These are phyloP conservation scores for Rosa lucieae DNA, from an alignment of 306 rosid species.

Conservation along the genomic window DNA sequence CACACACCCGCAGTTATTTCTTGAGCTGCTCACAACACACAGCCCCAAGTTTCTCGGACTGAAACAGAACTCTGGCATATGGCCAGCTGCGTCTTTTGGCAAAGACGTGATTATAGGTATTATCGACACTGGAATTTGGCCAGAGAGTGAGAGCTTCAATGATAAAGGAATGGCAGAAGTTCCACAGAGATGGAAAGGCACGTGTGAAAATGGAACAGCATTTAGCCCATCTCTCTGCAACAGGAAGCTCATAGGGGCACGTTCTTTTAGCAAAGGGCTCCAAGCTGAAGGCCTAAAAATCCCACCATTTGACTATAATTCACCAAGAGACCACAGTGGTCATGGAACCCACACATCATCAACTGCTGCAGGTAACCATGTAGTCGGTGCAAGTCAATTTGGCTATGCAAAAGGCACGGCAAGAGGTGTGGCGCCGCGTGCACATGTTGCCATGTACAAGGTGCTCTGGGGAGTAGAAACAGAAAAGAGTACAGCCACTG, in stretches of 20 bases:
- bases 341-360: slow-evolving; percentile 32
- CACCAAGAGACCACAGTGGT: slow-evolving; percentile 4
- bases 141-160: slow-evolving; percentile 37
- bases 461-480: neutral
- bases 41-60: slow-evolving; percentile 19
- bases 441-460: slow-evolving; percentile 29
- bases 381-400: neutral
- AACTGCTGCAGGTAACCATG: slow-evolving; percentile 20
- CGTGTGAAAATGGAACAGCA: slow-evolving; percentile 9
- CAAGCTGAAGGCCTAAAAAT: neutral
- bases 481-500: neutral
- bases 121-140: slow-evolving; percentile 25
- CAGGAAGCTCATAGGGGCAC: slow-evolving; percentile 27
- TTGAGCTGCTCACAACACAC: slow-evolving; percentile 11
- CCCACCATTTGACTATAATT: neutral
- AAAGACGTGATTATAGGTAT: slow-evolving; percentile 13
- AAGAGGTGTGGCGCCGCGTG: slow-evolving; percentile 17
- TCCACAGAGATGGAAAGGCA: slow-evolving; percentile 26
- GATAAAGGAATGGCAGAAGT: slow-evolving; percentile 13
- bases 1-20: neutral
- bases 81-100: slow-evolving; percentile 28
- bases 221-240: slow-evolving; percentile 28
- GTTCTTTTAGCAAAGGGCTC: slow-evolving; percentile 8
- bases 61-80: neutral
- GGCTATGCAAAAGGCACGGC: slow-evolving; percentile 24